Percentiles rank a stretch among this genome's conserved stretches.
Conservation (phyloP, 805 yeast species). For the Cyberlindnera nakhonratchasimensis region DNA sequence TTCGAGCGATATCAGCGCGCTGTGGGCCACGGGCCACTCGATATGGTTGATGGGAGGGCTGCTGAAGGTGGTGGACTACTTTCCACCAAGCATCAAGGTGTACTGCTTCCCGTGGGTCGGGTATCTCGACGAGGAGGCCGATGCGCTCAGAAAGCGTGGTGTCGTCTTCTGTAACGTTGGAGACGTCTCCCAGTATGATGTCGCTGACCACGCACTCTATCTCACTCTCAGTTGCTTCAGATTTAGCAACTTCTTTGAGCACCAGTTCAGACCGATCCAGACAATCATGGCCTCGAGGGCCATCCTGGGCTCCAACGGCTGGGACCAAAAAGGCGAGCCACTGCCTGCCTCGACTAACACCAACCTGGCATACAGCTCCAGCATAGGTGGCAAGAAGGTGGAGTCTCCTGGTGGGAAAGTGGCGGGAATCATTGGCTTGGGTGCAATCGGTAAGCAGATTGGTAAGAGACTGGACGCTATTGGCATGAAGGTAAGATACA, state of each 20-base stretch:
- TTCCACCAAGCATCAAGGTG: conserved; percentile 46
- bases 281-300: conserved; percentile 46
- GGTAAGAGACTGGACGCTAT: conserved; percentile 51
- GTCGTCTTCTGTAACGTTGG: conserved; percentile 65
- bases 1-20: conserved; percentile 42
- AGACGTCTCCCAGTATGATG: conserved; percentile 46
- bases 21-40: conserved; percentile 57
- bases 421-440: conserved; percentile 70
- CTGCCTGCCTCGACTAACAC: conserved; percentile 29
- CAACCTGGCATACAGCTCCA: conserved; percentile 34
- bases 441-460: conserved; percentile 66
- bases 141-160: conserved; percentile 40
- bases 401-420: conserved; percentile 55
- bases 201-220: conserved; percentile 66
- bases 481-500: conserved; percentile 64
- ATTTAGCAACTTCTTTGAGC: conserved; percentile 46
- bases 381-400: conserved; percentile 43
- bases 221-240: conserved; percentile 60
- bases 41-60: conserved; percentile 40
- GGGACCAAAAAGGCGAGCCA: conserved; percentile 36
- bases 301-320: conserved; percentile 30
- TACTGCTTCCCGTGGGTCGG: conserved; percentile 62
- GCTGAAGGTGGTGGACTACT: conserved; percentile 37
- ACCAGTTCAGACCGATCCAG: conserved; percentile 35
- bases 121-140: conserved; percentile 47